A percentile compares a stretch with the other conserved stretches of the same genome.
Conservation (phyloP, 2,329 filamentous ascomycete species). For the Paecilomyces fulvus region DNA sequence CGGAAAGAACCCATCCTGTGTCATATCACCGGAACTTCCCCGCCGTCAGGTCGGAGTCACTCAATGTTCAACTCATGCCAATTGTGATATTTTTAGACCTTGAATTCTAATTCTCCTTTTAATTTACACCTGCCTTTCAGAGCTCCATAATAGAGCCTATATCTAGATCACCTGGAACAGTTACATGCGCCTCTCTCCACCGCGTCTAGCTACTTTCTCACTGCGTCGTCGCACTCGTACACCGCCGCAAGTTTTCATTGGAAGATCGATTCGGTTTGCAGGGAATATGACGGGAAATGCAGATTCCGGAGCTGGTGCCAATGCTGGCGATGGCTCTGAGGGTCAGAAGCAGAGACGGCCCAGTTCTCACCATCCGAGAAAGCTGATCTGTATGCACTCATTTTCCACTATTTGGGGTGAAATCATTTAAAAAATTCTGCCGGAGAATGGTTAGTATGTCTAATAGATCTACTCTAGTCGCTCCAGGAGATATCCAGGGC, state of each 20-base stretch:
- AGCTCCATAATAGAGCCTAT: background rate
- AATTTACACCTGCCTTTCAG: background rate
- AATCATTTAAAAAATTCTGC: background rate
- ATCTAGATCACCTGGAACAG: background rate
- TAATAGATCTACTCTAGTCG: conserved; percentile 21
- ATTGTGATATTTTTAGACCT: background rate
- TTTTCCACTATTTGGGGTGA: background rate
- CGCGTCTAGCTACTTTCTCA: background rate
- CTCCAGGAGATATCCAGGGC: conserved; percentile 33
- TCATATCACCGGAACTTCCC: background rate
- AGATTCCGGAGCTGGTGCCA: background rate
- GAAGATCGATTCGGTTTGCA: background rate
- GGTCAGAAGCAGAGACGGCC: conserved; percentile 3
- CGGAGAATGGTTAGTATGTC: background rate
- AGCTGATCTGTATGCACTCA: conserved; percentile 29
- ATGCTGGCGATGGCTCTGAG: background rate
- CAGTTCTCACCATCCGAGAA: conserved; percentile 26
- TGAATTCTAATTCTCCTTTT: background rate
- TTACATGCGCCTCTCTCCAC: background rate
- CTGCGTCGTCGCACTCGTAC: background rate
- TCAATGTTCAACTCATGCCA: background rate
- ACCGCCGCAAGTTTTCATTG: background rate
- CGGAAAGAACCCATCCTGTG: background rate
- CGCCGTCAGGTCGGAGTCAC: background rate
- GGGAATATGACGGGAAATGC: background rate